A percentile compares a stretch with the other conserved stretches of the same genome.
phyloP scores from a whole-genome alignment of 345 rosid species.

The Gossypium longicalyx region DNA sequence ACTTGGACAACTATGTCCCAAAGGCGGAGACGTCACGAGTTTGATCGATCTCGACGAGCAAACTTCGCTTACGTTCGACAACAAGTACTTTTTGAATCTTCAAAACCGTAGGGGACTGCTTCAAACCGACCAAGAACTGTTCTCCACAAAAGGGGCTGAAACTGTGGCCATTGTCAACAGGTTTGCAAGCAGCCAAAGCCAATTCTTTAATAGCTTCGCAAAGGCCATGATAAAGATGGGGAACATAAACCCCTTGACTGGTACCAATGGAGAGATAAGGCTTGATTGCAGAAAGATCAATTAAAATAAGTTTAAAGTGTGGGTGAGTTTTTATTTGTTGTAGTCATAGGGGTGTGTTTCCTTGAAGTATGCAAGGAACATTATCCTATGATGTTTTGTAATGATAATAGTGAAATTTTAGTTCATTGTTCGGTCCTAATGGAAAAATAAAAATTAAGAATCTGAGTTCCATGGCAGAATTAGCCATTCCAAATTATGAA shows the following conservation, averaged over 20 bases:
- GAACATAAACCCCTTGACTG: slow-evolving; percentile 33
- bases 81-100: slow-evolving; percentile 30
- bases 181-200: slow-evolving; percentile 30
- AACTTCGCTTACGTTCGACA: slow-evolving; percentile 22
- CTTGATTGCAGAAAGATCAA: slow-evolving; percentile 29
- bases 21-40: neutral
- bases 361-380: neutral
- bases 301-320: neutral
- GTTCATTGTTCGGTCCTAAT: neutral
- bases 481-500: too few species aligned
- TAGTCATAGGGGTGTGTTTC: neutral
- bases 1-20: slow-evolving; percentile 17
- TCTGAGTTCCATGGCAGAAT: too few species aligned
- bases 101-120: slow-evolving; percentile 31
- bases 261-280: slow-evolving; percentile 37
- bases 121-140: slow-evolving; percentile 33
- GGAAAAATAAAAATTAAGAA: neutral
- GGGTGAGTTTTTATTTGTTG: neutral
- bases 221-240: slow-evolving; percentile 44
- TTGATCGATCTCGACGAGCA: slow-evolving; percentile 12
- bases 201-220: slow-evolving; percentile 33
- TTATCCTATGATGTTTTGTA: neutral
- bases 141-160: slow-evolving; percentile 26
- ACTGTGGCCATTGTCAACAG: slow-evolving; percentile 27
- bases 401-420: neutral